Base-by-base conservation (phyloP, 371 early-diverging fungal genomes). In the Blakeslea trispora region DNA sequence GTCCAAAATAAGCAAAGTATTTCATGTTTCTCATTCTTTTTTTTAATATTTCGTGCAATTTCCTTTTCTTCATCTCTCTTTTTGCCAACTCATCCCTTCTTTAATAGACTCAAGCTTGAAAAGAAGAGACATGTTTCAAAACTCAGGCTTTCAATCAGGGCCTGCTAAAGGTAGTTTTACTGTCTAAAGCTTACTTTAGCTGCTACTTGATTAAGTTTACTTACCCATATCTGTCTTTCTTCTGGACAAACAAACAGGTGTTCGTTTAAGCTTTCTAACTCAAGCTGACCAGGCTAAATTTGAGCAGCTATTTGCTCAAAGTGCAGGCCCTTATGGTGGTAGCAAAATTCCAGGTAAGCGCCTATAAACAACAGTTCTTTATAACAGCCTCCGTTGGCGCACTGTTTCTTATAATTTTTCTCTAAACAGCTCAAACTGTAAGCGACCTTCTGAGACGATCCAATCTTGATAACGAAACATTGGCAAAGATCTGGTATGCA, bases 401-500 rank as follows among this genome's bases (percentile, higher is more conserved):
- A 46, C 19, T 51, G 8, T 49, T 42, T 22, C 8, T 43, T 5
- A 21, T 50, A 2, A 14, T 34, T 40, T 3, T 37, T 2, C 2
- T 7, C 46, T 22, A 2, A 13, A 44, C 58, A 79, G 80, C 80
- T 32, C 53, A 61, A 31, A 70, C 66, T 31, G 77, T 69, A 2
- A 65, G 73, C 43, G 77, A 76, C 11, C 61, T 79, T 45, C 53
- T 79, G 5, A 61, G 59, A 34, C 62, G 72, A 14, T 76, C 75
- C 8, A 66, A 69, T 19, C 66, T 79, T 13, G 75, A 74, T 53
- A 74, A 72, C 64, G 71, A 79, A 7, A 65, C 76, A 5, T 65
- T 79, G 49, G 80, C 75, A 24, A 76, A 72, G 54, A 72, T 79
- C 45, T 79, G 80, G 80, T 79, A 76, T 37, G 37, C 11, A 13